phyloP scores from a whole-genome alignment of 2,329 filamentous ascomycete genomes.

The Cladosporium oxysporum region DNA sequence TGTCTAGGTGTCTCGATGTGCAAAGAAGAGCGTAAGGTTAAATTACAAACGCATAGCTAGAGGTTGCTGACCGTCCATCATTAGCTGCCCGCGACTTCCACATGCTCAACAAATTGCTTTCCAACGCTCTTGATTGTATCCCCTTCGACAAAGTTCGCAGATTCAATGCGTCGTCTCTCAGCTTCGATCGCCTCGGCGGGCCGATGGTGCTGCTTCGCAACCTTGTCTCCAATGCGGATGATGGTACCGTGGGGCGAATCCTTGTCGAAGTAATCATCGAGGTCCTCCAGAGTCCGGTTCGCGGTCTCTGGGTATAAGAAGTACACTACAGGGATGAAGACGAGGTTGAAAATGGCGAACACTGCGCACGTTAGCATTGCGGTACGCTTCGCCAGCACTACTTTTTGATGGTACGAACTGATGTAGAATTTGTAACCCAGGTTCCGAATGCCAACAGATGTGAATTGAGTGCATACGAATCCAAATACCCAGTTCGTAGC shows the following conservation, averaged over 20 bases:
- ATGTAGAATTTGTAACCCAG: conserved; percentile 24
- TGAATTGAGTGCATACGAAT: conserved; percentile 23
- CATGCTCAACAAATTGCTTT: conserved; percentile 7
- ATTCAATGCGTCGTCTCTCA: conserved; percentile 27
- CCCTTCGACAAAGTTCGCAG: conserved; percentile 1
- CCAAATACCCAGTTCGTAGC: conserved; percentile 23
- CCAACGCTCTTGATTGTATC: neutral
- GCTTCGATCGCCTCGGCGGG: conserved; percentile 29
- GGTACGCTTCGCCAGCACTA: no score
- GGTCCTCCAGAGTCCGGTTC: conserved; percentile 43
- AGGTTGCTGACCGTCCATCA: neutral
- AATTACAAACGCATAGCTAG: neutral
- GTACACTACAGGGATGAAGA: conserved; percentile 50
- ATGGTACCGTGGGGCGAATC: conserved; percentile 26
- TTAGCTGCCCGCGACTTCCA: neutral
- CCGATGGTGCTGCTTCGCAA: conserved; percentile 28
- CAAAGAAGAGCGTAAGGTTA: neutral
- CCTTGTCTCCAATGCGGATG: conserved; percentile 27
- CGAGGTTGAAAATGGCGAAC: conserved; percentile 42
- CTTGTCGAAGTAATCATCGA: conserved; percentile 32
- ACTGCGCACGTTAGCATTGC: neutral
- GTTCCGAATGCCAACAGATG: conserved; percentile 18
- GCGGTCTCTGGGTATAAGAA: conserved; percentile 50
- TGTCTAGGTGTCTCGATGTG: neutral
- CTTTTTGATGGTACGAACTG: neutral